A percentile compares a stretch with the other conserved stretches of the same genome.
Conservation (phyloP, 2,329 filamentous ascomycete species). For the Leptographium flavum region DNA sequence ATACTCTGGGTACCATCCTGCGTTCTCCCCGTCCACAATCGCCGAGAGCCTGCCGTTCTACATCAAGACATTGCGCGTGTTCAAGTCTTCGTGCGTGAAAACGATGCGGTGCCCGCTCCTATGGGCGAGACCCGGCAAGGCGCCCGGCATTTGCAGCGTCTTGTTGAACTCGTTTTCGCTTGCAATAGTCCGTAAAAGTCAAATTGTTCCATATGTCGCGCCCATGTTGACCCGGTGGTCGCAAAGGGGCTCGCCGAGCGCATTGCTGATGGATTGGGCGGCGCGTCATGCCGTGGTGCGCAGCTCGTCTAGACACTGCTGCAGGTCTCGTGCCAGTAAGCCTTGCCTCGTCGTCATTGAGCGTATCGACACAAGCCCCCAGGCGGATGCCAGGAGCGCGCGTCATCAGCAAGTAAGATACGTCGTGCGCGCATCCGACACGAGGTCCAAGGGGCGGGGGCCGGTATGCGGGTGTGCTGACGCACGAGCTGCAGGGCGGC, state of each 20-base stretch:
- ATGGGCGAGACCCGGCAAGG: conserved; percentile 1
- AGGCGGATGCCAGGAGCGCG: neutral
- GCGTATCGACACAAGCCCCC: neutral
- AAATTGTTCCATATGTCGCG: neutral
- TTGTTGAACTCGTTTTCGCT: neutral
- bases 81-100: neutral
- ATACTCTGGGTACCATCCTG: conserved; percentile 2
- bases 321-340: neutral
- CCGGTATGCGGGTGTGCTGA: neutral
- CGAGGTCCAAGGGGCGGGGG: neutral
- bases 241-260: neutral
- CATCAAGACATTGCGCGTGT: conserved; percentile 2
- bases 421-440: neutral
- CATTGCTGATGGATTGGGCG: neutral
- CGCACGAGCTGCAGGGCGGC: neutral
- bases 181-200: neutral
- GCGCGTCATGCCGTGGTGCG: neutral
- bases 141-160: neutral
- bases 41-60: neutral
- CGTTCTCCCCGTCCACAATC: conserved; percentile 3
- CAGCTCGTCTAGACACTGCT: neutral
- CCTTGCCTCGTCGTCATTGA: neutral
- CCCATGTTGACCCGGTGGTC: neutral
- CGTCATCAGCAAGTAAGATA: neutral
- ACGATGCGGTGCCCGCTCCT: conserved; percentile 1